A percentile compares a stretch with the other conserved stretches of the same genome.
Conservation (phyloP, 1,284 basidiomycete genomes). For the Marasmius oreades region DNA sequence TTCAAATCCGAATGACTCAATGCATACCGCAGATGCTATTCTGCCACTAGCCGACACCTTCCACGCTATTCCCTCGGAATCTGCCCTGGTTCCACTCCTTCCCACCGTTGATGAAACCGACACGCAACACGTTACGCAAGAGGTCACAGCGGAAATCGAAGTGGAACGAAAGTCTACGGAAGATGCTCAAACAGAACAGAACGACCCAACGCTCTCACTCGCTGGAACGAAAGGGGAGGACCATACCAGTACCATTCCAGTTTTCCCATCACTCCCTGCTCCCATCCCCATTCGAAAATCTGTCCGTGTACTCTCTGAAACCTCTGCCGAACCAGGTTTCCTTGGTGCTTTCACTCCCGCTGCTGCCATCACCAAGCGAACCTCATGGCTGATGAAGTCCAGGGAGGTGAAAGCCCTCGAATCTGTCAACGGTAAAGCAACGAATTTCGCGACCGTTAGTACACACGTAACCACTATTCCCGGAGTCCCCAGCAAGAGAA, state of each 20-base stretch:
- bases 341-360: constrained; percentile 40
- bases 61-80: constrained; percentile 35
- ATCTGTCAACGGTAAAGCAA: constrained; percentile 40
- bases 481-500: constrained; percentile 45
- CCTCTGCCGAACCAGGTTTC: constrained; percentile 28
- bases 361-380: constrained; percentile 53
- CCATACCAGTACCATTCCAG: not conserved
- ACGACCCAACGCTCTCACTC: not conserved
- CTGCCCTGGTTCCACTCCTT: constrained; percentile 20
- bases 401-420: constrained; percentile 73
- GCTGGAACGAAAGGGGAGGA: constrained; percentile 6
- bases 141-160: not conserved
- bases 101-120: not conserved
- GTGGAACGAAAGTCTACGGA: not conserved
- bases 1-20: not conserved
- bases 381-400: constrained; percentile 76
- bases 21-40: not conserved
- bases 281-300: constrained; percentile 70
- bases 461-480: constrained; percentile 9
- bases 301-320: constrained; percentile 46
- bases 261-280: constrained; percentile 57
- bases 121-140: too few species aligned
- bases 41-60: constrained; percentile 28
- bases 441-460: constrained; percentile 17
- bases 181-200: not conserved